phyloP scores from a whole-genome alignment of 352 stramenopile species.

The Globisporangium paroecandrum region DNA sequence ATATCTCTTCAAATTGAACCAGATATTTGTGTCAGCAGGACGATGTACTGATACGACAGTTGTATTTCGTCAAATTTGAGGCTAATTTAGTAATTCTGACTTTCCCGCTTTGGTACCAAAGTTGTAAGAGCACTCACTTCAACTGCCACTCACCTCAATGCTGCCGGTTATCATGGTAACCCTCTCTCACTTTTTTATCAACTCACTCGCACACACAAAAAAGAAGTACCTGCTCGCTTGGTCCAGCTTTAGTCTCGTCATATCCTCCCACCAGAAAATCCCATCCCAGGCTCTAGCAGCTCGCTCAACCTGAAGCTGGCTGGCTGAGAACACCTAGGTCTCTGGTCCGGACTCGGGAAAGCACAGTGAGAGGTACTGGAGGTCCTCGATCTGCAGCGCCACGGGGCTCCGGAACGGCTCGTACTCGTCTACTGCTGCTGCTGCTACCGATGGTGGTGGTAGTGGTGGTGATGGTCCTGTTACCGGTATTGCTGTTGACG shows the following conservation, averaged over 20 bases:
- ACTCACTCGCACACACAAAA: no score
- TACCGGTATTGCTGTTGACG: neutral
- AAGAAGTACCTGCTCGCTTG: no score
- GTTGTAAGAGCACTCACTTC: neutral
- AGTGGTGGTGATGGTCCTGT: neutral
- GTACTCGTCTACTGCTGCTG: conserved; percentile 17
- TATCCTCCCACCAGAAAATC: neutral
- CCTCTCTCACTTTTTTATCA: neutral
- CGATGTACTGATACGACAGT: neutral
- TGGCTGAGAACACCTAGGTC: neutral
- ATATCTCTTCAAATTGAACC: neutral
- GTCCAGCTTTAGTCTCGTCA: neutral
- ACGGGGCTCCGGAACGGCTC: conserved; percentile 39
- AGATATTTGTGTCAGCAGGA: no score
- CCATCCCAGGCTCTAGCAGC: neutral
- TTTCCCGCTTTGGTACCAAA: neutral
- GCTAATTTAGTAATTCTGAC: conserved; percentile 2
- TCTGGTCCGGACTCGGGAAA: neutral
- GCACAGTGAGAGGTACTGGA: conserved; percentile 27
- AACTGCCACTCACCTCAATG: neutral
- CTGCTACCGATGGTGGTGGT: neutral
- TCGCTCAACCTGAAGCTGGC: no score
- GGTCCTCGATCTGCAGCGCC: conserved; percentile 31
- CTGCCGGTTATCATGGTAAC: neutral
- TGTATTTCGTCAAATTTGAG: neutral